phyloP scores from a whole-genome alignment of 495 filamentous ascomycete species.

The Monascus purpureus region DNA sequence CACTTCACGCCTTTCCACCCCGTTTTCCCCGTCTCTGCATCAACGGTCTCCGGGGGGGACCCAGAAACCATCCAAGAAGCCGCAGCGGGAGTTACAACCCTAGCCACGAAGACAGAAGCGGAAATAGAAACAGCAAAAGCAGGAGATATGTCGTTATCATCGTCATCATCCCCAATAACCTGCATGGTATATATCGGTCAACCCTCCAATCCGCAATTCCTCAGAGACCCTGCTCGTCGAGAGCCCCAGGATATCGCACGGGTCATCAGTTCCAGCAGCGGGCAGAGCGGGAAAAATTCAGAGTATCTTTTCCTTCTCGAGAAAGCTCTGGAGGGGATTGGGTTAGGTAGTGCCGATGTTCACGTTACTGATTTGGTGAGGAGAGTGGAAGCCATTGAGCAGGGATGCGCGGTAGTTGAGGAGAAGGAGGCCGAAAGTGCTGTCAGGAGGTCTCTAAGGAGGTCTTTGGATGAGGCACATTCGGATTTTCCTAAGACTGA shows the following conservation, averaged over 20 bases:
- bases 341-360: conserved; percentile 65
- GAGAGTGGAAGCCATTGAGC: conserved; percentile 29
- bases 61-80: not conserved
- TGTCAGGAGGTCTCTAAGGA: conserved; percentile 16
- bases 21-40: conserved; percentile 12
- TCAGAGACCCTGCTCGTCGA: conserved; percentile 48
- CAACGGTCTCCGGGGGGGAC: not conserved
- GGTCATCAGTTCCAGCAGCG: conserved; percentile 62
- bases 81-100: not conserved
- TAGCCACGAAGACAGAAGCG: too few species aligned
- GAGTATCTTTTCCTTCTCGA: conserved; percentile 85
- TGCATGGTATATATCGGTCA: conserved; percentile 91
- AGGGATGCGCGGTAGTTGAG: conserved; percentile 12
- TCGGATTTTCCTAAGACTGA: conserved; percentile 4
- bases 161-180: conserved; percentile 20
- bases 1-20: conserved; percentile 76
- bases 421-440: conserved; percentile 25
- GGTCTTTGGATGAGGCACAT: conserved; percentile 12
- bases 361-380: conserved; percentile 52
- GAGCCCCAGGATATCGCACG: conserved; percentile 69
- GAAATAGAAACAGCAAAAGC: not conserved
- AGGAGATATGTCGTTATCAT: not conserved
- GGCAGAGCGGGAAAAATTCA: conserved; percentile 79
- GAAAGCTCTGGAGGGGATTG: conserved; percentile 57
- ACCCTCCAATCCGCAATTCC: conserved; percentile 86